Evolutionary conservation across 768 basidiomycete genomes (phyloP), one percentile per base, ranked within the genome.

Genomic region (Kwoniella pini): DNA sequence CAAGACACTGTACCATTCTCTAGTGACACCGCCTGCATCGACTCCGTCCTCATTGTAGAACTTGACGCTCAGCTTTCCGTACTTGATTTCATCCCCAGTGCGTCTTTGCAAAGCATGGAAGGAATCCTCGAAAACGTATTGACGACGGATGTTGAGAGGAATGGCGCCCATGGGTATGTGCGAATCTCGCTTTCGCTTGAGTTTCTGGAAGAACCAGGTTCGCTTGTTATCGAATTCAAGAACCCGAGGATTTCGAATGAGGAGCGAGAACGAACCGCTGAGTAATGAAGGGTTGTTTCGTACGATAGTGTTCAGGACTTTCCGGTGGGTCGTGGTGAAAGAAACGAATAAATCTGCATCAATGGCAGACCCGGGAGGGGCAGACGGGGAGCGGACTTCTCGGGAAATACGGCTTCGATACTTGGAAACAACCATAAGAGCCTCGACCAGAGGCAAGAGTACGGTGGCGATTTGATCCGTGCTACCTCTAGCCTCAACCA

Each of bases 211-310:
- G 65, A 78, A 78, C 77, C 77, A 74, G 73, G 94, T 95, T 33
- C 96, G 86, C 81, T 99, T 99, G 86, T 98, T 98, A 82, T 98
- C 96, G 75, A 98, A 98, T 82, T 98, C 96, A 57, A 99, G 84
- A 22, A 98, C 93, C 28, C 91, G 87, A 46, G 96, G 88, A 71
- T 99, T 99, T 80, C 94, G 87, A 45, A 99, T 89, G 64, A 99
- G 82, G 0, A 99, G 83, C 15, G 94, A 92, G 83, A 99, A 99
- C 1, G 95, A 97, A 11, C 96, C 96, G 69, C 91, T 91, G 90
- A 99, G 94, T 40, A 99, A 80, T 0, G 94, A 92, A 2, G 96
- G 96, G 75, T 98, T 98, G 78, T 94, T 97, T 64, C 96, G 88
- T 28, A 99, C 94, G 88, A 99, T 95, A 62, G 93, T 82, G 77